Evolutionary conservation across 805 yeast species (phyloP).

Genomic region (Myxozyma mucilagina): DNA sequence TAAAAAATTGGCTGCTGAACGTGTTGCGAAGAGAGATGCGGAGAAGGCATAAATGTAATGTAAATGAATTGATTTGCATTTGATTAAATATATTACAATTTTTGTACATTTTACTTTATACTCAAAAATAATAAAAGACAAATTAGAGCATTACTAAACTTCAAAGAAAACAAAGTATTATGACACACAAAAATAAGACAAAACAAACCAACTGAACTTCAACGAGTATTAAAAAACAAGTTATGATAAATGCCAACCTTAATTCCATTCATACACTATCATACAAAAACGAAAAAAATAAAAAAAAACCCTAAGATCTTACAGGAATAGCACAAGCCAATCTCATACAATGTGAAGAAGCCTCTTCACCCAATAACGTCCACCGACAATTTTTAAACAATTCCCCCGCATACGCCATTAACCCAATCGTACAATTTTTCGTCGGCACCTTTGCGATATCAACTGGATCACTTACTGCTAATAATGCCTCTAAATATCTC

Average conservation of each 20-base stretch:
- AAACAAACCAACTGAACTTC: too few species aligned
- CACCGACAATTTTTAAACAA: slow-evolving; percentile 22
- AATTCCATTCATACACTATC: slow-evolving; percentile 47
- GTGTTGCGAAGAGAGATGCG: background rate
- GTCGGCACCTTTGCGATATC: slow-evolving; percentile 11
- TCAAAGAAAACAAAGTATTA: too few species aligned
- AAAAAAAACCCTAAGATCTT: slow-evolving; percentile 44
- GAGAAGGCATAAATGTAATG: background rate
- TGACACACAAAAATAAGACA: too few species aligned
- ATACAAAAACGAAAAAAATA: slow-evolving; percentile 60
- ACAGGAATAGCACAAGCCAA: slow-evolving; percentile 23
- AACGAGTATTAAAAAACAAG: too few species aligned
- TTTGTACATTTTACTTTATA: too few species aligned
- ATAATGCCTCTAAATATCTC: slow-evolving; percentile 17
- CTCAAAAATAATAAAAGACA: too few species aligned
- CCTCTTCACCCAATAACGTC: slow-evolving; percentile 29
- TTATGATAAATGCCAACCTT: background rate
- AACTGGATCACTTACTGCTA: slow-evolving; percentile 20
- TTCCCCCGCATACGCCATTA: slow-evolving; percentile 23
- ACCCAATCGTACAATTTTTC: slow-evolving; percentile 28
- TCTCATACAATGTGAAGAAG: slow-evolving; percentile 22
- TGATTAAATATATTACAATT: too few species aligned
- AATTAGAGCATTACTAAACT: too few species aligned
- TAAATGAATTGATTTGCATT: too few species aligned
- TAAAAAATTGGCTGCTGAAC: slow-evolving; percentile 7